Conservation (phyloP, 495 filamentous ascomycete species). For the Apodospora peruviana region DNA sequence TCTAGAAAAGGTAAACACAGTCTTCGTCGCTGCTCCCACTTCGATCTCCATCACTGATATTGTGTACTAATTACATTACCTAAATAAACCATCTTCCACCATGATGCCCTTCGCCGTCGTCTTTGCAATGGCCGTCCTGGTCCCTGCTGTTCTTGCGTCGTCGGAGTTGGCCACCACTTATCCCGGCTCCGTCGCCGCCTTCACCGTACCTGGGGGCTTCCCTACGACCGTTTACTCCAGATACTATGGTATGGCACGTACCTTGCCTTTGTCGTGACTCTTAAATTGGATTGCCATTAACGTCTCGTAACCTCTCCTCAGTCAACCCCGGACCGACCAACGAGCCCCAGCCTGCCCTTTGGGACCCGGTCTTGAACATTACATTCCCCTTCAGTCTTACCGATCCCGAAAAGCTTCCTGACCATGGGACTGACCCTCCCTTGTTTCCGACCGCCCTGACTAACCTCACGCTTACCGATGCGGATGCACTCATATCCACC, state of each 20-base stretch:
- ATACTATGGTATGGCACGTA: slow-evolving; percentile 33
- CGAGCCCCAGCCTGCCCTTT: slow-evolving; percentile 53
- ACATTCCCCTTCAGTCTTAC: slow-evolving; percentile 54
- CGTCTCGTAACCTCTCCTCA: background rate
- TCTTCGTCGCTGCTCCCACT: too few relatives aligned
- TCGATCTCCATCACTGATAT: too few relatives aligned
- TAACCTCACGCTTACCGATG: slow-evolving; percentile 34
- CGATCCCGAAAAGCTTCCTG: slow-evolving; percentile 46
- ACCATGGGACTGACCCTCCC: slow-evolving; percentile 43
- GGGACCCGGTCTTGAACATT: slow-evolving; percentile 52
- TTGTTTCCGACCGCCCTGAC: slow-evolving; percentile 39
- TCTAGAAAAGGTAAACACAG: too few relatives aligned
- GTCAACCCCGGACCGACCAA: slow-evolving; percentile 45
- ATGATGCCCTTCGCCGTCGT: background rate
- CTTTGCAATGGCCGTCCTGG: background rate
- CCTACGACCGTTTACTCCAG: slow-evolving; percentile 48
- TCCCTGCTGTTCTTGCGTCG: background rate
- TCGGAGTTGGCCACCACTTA: background rate
- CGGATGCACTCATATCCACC: slow-evolving; percentile 35
- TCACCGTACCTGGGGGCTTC: slow-evolving; percentile 46
- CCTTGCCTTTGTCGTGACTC: too few relatives aligned
- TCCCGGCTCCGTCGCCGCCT: slow-evolving; percentile 30
- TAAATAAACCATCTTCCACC: too few relatives aligned
- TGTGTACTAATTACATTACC: too few relatives aligned
- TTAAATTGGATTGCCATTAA: too few relatives aligned